Conservation (phyloP, 2,329 filamentous ascomycete genomes). For the Sordariomycetes sp. region DNA sequence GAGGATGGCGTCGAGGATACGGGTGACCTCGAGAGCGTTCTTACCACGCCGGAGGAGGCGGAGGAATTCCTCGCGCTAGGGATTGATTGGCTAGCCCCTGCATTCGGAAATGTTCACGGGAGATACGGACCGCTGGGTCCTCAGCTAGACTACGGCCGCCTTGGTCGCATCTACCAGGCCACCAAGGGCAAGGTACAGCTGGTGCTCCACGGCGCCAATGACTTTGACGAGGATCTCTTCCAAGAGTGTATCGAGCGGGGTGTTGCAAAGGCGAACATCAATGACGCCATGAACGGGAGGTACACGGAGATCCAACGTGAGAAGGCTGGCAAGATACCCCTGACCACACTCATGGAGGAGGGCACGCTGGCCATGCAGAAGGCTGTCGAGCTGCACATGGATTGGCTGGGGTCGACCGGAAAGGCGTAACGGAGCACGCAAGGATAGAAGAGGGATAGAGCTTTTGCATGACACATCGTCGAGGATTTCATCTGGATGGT, state of each 20-base stretch:
- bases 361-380: constrained; percentile 26
- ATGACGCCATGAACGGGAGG: constrained; percentile 33
- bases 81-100: constrained; percentile 62
- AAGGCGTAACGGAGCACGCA: constrained; percentile 16
- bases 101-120: constrained; percentile 66
- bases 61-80: constrained; percentile 58
- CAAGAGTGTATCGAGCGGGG: constrained; percentile 26
- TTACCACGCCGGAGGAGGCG: constrained; percentile 52
- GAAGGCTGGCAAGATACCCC: constrained; percentile 4
- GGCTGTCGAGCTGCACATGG: constrained; percentile 32
- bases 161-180: constrained; percentile 19
- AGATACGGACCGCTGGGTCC: constrained; percentile 55
- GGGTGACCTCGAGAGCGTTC: constrained; percentile 26
- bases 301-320: constrained; percentile 24
- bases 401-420: constrained; percentile 28
- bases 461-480: neutral
- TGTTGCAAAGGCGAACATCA: constrained; percentile 44
- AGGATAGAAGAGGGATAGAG: neutral
- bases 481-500: too few species aligned
- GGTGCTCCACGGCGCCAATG: constrained; percentile 44
- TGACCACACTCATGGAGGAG: constrained; percentile 28
- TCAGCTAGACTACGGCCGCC: constrained; percentile 42
- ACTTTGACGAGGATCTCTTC: constrained; percentile 35
- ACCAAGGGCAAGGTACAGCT: constrained; percentile 23
- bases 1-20: constrained; percentile 62